These are phyloP conservation scores for Globisporangium polare DNA, from an alignment of 352 stramenopile species.

Conservation along the genomic window DNA sequence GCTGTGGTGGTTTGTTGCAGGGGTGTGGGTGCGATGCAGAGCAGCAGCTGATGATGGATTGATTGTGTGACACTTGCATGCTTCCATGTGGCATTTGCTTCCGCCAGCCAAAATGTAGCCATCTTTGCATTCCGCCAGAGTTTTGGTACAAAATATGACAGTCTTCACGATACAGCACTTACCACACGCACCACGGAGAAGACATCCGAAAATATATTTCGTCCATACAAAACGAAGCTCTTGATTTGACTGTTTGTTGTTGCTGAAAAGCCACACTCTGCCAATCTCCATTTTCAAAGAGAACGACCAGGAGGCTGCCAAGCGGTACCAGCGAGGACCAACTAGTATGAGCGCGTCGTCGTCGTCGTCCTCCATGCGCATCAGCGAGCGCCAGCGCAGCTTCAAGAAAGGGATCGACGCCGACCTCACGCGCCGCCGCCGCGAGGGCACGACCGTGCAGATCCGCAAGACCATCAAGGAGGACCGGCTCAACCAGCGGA, in stretches of 20 bases:
- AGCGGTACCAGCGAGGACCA: neutral
- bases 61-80: neutral
- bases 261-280: too few relatives aligned
- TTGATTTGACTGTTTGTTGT: neutral
- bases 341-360: slow-evolving; percentile 1
- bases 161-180: neutral
- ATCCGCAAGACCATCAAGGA: slow-evolving; percentile 85
- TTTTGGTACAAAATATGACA: neutral
- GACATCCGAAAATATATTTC: neutral
- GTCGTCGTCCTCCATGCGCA: slow-evolving; percentile 11
- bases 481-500: slow-evolving; percentile 75
- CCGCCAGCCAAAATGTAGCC: slow-evolving; percentile 3
- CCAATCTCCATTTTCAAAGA: neutral
- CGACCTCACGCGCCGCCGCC: slow-evolving; percentile 67
- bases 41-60: neutral
- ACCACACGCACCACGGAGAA: too few relatives aligned
- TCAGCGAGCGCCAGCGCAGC: slow-evolving; percentile 57
- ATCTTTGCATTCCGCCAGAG: neutral
- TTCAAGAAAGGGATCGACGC: slow-evolving; percentile 82
- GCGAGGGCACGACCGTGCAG: slow-evolving; percentile 79
- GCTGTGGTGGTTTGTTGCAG: neutral
- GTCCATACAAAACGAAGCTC: neutral
- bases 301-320: neutral
- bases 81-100: neutral
- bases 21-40: neutral